Base-by-base conservation (phyloP, 1,284 basidiomycete genomes). In the Ganoderma meredithae region DNA sequence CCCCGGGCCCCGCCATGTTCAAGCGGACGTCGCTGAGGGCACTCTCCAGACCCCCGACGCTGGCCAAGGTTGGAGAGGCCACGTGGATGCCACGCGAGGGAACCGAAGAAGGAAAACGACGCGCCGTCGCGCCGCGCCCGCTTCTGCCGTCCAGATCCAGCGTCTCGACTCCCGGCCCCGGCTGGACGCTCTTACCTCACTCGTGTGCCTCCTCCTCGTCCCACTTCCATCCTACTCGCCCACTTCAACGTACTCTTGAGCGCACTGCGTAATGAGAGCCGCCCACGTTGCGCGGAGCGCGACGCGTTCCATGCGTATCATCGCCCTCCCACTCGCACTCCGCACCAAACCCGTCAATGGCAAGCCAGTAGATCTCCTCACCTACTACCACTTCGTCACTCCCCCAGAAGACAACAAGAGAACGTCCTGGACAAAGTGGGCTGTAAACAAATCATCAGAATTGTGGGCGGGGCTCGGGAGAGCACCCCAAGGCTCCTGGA, bases 381-480 rank as follows among this genome's bases (percentile, higher is more conserved):
- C 83, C 9, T 86, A 82, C 73, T 86, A 86, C 72, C 84, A 86
- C 70, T 86, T 86, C 70, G 78, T 84, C 41, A 79, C 76, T 13
- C 79, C 77, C 0, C 74, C 74, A 33, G 65, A 74, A 3, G 69
- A 72, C 33, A 70, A 71, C 2, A 73, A 74, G 56, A 67, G 65
- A n/a, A 60, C 55, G 6, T 72, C 67, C 10, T 75, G 77, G 71
- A 69, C 80, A 15, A 84, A 83, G 7, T 86, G 83, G 83, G 79
- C 78, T 1, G 80, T 84, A 8, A 76, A 74, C 27, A 92, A 90
- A 73, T 88, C 86, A 0, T 76, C 83, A 1, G 77, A 81, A 55
- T 78, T 84, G 5, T 94, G 92, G 92, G 82, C 86, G 17, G 80
- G 82, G 19, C 88, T 92, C 73, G 92, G 91, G 17, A 88, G 88